Evolutionary conservation across 164 flowering plant genomes (phyloP).

Genomic region (Chimonanthus salicifolius): DNA sequence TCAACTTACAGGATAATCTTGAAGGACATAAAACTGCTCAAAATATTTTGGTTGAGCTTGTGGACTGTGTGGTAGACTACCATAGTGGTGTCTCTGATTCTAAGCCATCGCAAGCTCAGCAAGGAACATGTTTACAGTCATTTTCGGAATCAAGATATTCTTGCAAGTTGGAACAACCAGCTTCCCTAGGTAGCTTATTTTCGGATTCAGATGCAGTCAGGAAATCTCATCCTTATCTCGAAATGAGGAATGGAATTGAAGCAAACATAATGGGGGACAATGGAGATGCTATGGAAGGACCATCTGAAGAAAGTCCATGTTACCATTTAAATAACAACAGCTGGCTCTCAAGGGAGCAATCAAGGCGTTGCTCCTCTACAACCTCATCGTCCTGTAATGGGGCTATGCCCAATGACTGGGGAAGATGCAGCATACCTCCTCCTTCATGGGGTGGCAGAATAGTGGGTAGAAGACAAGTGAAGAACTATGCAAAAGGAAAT

Average conservation of each 20-base stretch:
- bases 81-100: slow-evolving; percentile 36
- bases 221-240: slow-evolving; percentile 44
- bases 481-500: slow-evolving; percentile 39
- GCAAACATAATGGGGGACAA: slow-evolving; percentile 29
- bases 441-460: slow-evolving; percentile 90
- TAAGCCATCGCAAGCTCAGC: slow-evolving; percentile 27
- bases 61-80: slow-evolving; percentile 50
- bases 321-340: slow-evolving; percentile 35
- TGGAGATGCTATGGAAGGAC: slow-evolving; percentile 66
- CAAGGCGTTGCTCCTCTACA: slow-evolving; percentile 42
- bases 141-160: slow-evolving; percentile 33
- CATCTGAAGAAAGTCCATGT: slow-evolving; percentile 70
- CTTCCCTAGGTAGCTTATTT: slow-evolving; percentile 31
- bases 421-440: slow-evolving; percentile 53
- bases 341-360: slow-evolving; percentile 64
- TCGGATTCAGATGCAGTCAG: slow-evolving; percentile 34
- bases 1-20: slow-evolving; percentile 35
- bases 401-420: slow-evolving; percentile 65
- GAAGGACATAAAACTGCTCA: slow-evolving; percentile 40
- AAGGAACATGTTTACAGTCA: slow-evolving; percentile 35
- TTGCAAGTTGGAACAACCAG: slow-evolving; percentile 33
- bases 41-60: slow-evolving; percentile 50
- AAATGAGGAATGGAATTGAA: slow-evolving; percentile 36
- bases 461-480: slow-evolving; percentile 72
- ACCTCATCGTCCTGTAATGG: slow-evolving; percentile 43